These are phyloP conservation scores for Polyporus arcularius DNA, from an alignment of 768 basidiomycete species.

Conservation along the genomic window DNA sequence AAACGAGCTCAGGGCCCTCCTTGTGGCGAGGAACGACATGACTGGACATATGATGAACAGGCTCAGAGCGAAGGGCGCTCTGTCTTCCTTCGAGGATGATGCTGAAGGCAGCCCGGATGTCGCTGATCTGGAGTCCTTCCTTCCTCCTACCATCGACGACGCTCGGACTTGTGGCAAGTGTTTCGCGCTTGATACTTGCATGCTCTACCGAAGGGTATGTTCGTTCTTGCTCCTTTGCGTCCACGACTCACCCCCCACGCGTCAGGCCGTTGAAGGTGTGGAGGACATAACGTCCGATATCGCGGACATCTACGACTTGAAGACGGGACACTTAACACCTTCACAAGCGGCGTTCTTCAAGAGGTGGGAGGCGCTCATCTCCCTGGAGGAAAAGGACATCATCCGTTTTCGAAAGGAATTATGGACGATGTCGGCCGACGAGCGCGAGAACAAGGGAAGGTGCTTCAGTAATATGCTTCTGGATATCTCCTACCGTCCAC, in stretches of 20 bases:
- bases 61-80: slow-evolving; percentile 10
- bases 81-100: not conserved
- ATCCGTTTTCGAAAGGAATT: slow-evolving; percentile 85
- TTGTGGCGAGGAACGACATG: slow-evolving; percentile 83
- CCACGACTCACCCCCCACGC: not conserved
- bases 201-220: slow-evolving; percentile 86
- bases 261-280: slow-evolving; percentile 70
- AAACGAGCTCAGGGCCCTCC: slow-evolving; percentile 83
- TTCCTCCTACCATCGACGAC: slow-evolving; percentile 89
- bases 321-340: slow-evolving; percentile 77
- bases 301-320: slow-evolving; percentile 68
- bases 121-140: slow-evolving; percentile 51
- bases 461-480: slow-evolving; percentile 85
- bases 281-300: slow-evolving; percentile 54
- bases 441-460: slow-evolving; percentile 80
- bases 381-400: slow-evolving; percentile 86
- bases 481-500: slow-evolving; percentile 40
- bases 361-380: slow-evolving; percentile 85
- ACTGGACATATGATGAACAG: slow-evolving; percentile 74
- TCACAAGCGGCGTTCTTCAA: slow-evolving; percentile 78
- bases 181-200: slow-evolving; percentile 82
- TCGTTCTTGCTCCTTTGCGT: not conserved
- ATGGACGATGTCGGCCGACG: slow-evolving; percentile 85
- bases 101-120: not conserved
- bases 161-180: slow-evolving; percentile 77